Conservation (phyloP, 1,139 yeast genomes). For the Magnusiomyces sp. region DNA sequence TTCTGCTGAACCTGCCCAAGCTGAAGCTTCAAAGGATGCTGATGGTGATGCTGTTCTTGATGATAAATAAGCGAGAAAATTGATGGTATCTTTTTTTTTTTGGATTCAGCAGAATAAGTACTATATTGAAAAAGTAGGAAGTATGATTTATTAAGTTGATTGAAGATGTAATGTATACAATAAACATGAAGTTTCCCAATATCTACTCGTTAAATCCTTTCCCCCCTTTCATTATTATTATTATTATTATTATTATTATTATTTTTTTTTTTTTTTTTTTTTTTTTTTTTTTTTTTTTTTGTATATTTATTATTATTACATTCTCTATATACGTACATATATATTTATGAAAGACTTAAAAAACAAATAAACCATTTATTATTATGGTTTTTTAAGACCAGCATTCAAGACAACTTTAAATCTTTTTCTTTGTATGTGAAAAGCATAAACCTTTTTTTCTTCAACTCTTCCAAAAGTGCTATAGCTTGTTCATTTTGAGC, state of each 20-base stretch:
- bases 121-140: not conserved
- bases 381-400: not conserved
- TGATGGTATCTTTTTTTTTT: not conserved
- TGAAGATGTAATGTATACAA: not conserved
- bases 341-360: not conserved
- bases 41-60: not conserved
- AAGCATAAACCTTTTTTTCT: slow-evolving; percentile 11
- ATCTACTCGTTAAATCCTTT: not conserved
- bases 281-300: no score
- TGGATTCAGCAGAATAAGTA: not conserved
- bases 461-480: no score
- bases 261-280: no score
- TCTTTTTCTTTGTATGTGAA: slow-evolving; percentile 9
- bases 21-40: slow-evolving; percentile 10
- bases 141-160: not conserved
- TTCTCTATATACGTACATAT: no score
- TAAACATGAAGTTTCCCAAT: not conserved
- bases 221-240: no score
- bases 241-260: no score
- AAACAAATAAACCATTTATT: not conserved
- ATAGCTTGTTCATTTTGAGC: not conserved
- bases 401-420: not conserved
- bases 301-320: no score
- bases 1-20: slow-evolving; percentile 28
- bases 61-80: not conserved